phyloP scores from a whole-genome alignment of 2,329 filamentous ascomycete genomes.

The Trichoderma koningiopsis region DNA sequence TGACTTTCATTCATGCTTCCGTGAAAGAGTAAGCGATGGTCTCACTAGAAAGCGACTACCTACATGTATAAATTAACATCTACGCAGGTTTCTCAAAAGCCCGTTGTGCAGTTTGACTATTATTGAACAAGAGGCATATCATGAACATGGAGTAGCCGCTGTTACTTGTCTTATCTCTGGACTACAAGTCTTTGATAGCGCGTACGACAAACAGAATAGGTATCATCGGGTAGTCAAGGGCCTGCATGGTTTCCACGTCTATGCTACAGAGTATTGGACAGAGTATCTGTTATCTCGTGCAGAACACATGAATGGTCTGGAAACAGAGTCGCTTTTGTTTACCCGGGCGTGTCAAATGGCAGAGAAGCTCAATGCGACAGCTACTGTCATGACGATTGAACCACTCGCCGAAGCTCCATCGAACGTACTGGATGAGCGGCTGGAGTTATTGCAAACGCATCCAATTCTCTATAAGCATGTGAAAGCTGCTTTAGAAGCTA shows the following conservation, averaged over 20 bases:
- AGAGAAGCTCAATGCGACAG: neutral
- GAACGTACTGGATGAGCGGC: neutral
- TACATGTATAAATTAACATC: neutral
- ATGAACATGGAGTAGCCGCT: neutral
- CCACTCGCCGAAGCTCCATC: too few relatives aligned
- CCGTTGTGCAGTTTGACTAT: neutral
- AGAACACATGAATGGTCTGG: neutral
- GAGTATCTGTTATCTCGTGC: neutral
- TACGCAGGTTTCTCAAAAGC: too few relatives aligned
- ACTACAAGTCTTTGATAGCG: neutral
- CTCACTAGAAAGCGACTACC: neutral
- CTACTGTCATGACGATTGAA: neutral
- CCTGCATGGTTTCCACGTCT: neutral
- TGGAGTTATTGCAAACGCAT: neutral
- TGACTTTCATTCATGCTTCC: neutral
- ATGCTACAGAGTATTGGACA: neutral
- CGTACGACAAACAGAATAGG: neutral
- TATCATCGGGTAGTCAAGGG: neutral
- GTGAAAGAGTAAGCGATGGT: neutral
- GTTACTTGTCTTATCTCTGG: neutral
- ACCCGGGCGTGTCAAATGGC: neutral
- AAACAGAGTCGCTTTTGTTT: neutral
- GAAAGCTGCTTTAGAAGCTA: neutral
- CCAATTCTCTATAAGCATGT: neutral
- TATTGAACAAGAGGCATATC: neutral